Conservation (phyloP, 768 basidiomycete species). For the Serendipita vermifera region DNA sequence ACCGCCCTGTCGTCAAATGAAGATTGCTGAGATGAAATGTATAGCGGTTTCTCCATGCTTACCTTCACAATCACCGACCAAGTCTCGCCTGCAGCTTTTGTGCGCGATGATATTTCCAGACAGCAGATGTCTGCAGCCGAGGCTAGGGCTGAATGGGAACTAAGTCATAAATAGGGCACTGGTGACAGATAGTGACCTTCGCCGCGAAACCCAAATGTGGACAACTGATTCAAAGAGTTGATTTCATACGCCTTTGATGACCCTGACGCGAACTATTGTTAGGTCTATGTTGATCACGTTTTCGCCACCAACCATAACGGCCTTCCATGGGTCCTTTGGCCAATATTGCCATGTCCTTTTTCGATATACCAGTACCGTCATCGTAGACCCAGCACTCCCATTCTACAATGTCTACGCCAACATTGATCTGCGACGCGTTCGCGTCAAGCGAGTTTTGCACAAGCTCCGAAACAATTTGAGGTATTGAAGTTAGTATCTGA, state of each 20-base stretch:
- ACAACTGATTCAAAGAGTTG: constrained; percentile 36
- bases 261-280: not conserved
- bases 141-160: constrained; percentile 47
- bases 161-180: not conserved
- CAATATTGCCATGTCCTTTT: constrained; percentile 43
- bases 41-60: too few species aligned
- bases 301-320: constrained; percentile 49
- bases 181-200: constrained; percentile 70
- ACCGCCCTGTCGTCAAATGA: constrained; percentile 38
- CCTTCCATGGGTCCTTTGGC: constrained; percentile 38
- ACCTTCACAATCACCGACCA: constrained; percentile 77
- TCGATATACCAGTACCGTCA: constrained; percentile 65
- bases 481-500: constrained; percentile 68
- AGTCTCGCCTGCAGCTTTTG: constrained; percentile 43
- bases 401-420: constrained; percentile 58
- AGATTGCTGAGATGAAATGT: too few species aligned
- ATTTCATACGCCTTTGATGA: constrained; percentile 54
- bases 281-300: not conserved
- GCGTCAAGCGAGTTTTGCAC: constrained; percentile 87
- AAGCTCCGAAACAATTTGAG: constrained; percentile 71
- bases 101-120: constrained; percentile 74
- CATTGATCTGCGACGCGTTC: constrained; percentile 48
- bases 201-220: constrained; percentile 83
- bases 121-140: constrained; percentile 69
- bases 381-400: constrained; percentile 83